Evolutionary conservation across 164 flowering plant species (phyloP).

Genomic region (Paratinospora sagittata): DNA sequence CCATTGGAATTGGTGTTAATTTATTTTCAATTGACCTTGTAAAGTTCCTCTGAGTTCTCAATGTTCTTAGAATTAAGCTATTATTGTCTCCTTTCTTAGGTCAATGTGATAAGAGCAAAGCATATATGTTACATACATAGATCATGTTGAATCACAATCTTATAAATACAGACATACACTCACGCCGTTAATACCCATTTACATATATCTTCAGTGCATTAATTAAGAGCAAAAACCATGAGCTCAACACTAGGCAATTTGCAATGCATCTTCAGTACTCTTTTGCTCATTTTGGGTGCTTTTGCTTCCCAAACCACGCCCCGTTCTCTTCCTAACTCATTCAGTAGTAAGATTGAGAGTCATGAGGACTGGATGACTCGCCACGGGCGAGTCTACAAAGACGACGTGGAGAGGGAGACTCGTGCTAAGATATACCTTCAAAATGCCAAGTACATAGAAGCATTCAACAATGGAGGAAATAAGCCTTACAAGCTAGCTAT

Average conservation of each 20-base stretch:
- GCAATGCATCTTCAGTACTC: not conserved
- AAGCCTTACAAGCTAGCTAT: conserved; percentile 7
- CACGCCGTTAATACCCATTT: not conserved
- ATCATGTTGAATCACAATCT: no score
- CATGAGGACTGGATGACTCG: conserved; percentile 19
- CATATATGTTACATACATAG: no score
- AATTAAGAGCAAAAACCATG: not conserved
- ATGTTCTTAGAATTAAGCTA: no score
- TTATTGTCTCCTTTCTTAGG: no score
- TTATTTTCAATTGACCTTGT: no score
- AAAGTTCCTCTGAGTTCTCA: no score
- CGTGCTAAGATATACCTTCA: conserved; percentile 13
- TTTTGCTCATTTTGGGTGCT: not conserved
- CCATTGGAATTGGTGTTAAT: no score
- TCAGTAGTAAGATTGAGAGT: not conserved
- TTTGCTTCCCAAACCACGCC: conserved; percentile 14
- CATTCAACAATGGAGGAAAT: conserved; percentile 12
- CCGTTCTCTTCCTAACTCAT: conserved; percentile 1
- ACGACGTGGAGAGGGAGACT: conserved; percentile 3
- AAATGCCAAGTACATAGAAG: conserved; percentile 11
- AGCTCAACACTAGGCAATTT: not conserved
- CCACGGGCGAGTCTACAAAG: conserved; percentile 7
- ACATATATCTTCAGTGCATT: no score
- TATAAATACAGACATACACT: not conserved
- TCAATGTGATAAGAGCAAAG: no score